Conservation (phyloP, 257 asterid species). For the Thymus mandschuricus region DNA sequence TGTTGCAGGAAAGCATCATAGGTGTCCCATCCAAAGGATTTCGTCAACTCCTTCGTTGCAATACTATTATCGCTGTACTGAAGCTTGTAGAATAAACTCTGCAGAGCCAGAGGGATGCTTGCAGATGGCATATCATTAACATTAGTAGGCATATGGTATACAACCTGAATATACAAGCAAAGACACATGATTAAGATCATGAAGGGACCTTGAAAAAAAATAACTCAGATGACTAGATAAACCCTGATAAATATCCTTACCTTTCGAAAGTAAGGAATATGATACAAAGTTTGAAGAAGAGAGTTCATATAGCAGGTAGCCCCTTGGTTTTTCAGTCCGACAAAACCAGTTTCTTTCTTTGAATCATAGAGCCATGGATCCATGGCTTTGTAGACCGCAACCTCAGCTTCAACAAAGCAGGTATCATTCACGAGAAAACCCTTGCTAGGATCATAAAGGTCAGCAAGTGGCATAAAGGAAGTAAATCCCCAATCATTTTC, state of each 20-base stretch:
- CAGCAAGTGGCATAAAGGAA: slow-evolving; percentile 48
- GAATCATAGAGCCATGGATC: slow-evolving; percentile 45
- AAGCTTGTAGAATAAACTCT: slow-evolving; percentile 57
- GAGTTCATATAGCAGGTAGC: slow-evolving; percentile 66
- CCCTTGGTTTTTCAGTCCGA: slow-evolving; percentile 60
- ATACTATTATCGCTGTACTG: slow-evolving; percentile 47
- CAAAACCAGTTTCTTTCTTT: slow-evolving; percentile 58
- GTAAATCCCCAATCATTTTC: slow-evolving; percentile 63
- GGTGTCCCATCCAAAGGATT: slow-evolving; percentile 65
- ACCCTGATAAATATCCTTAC: slow-evolving; percentile 38
- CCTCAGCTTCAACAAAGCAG: slow-evolving; percentile 53
- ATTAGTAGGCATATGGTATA: slow-evolving; percentile 51
- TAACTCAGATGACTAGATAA: slow-evolving; percentile 17
- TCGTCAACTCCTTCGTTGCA: slow-evolving; percentile 53
- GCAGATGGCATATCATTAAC: slow-evolving; percentile 50
- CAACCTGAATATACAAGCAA: slow-evolving; percentile 45
- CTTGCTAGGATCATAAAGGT: slow-evolving; percentile 47
- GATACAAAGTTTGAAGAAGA: slow-evolving; percentile 55
- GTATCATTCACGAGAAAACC: slow-evolving; percentile 51
- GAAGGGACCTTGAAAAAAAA: slow-evolving; percentile 20
- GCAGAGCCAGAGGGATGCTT: slow-evolving; percentile 58
- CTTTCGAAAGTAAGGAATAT: slow-evolving; percentile 61
- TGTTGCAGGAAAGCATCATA: slow-evolving; percentile 56
- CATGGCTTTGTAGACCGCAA: slow-evolving; percentile 35
- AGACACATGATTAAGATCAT: slow-evolving; percentile 17